phyloP scores from a whole-genome alignment of 768 basidiomycete species.

The Panaeolus cyanescens region DNA sequence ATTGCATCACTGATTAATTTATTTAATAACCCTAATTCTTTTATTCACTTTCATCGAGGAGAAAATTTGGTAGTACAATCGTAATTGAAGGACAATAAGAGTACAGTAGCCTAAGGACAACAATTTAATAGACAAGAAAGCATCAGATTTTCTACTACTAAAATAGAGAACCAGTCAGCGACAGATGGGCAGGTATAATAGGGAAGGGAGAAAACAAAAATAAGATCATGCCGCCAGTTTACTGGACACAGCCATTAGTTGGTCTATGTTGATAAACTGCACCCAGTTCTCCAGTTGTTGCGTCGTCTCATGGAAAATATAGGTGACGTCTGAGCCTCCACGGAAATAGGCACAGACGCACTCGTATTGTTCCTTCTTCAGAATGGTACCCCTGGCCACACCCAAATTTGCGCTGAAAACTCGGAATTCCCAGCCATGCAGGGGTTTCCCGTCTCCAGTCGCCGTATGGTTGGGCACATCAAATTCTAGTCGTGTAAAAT shows the following conservation, averaged over 20 bases:
- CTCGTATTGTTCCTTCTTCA: conserved; percentile 71
- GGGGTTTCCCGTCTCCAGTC: conserved; percentile 64
- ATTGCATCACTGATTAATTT: not conserved
- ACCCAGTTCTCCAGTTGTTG: conserved; percentile 79
- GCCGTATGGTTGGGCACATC: conserved; percentile 65
- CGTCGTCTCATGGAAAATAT: conserved; percentile 69
- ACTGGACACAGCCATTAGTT: conserved; percentile 77
- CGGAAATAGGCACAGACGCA: conserved; percentile 81
- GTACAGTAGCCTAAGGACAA: not conserved
- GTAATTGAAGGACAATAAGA: not conserved
- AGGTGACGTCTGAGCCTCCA: conserved; percentile 62
- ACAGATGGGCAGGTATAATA: too few species aligned
- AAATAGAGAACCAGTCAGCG: too few species aligned
- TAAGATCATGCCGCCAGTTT: conserved; percentile 61
- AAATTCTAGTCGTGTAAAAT: conserved; percentile 82
- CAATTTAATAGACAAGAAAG: not conserved
- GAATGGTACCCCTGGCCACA: conserved; percentile 55
- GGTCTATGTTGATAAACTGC: conserved; percentile 82
- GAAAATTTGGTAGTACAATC: not conserved
- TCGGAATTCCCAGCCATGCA: conserved; percentile 87
- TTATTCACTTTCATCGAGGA: not conserved
- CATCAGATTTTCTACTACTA: not conserved
- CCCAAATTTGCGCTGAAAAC: conserved; percentile 76
- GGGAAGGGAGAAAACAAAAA: not conserved
- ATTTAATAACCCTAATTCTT: too few species aligned